Base-by-base conservation (phyloP, 257 asterid genomes). In the Cinchona pubescens region DNA sequence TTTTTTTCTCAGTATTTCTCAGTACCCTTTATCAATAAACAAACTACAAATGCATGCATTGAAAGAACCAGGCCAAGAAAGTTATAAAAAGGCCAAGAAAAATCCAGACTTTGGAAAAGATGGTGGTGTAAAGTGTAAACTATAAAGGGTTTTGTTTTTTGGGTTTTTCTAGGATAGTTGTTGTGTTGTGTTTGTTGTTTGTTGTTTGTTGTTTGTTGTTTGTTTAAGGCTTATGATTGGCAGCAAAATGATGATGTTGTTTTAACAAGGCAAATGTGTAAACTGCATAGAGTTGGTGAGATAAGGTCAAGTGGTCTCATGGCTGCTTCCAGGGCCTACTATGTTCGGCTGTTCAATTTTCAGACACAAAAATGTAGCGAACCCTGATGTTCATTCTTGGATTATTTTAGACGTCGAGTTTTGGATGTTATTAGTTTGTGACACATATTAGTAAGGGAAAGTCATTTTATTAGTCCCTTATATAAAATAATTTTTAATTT, bases 131-230 rank as follows among this genome's bases (percentile, higher is more conserved):
- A n/a, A n/a, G n/a, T n/a, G n/a, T n/a, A 12, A 4, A 6, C 19
- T 29, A 46, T 15, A 42, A 55, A 73, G 84, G 84, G 82, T 71
- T 83, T 51, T 83, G n/a, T 55, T 77, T 83, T 77, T 74, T 66
- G 82, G 74, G 84, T 19, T 83, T 74, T 77, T 67, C 78, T 76
- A 77, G 46, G 82, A 64, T 79, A 63, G 46, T 37, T 61, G 66
- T 69, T 69, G 60, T 73, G 59, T 77, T 53, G 55, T 53, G 71
- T 62, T 74, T 62, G 78, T 74, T 74, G 70, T 61, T 74, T 27
- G n/a, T n/a, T n/a, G n/a, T n/a, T n/a, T n/a, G n/a, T n/a, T n/a
- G n/a, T n/a, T n/a, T n/a, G n/a, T n/a, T n/a, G n/a, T n/a, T n/a
- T n/a, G 61, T 11, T 45, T 38, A 21, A 62, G 35, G 56, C 48